Conservation (phyloP, 495 filamentous ascomycete species). For the Halenospora varia region DNA sequence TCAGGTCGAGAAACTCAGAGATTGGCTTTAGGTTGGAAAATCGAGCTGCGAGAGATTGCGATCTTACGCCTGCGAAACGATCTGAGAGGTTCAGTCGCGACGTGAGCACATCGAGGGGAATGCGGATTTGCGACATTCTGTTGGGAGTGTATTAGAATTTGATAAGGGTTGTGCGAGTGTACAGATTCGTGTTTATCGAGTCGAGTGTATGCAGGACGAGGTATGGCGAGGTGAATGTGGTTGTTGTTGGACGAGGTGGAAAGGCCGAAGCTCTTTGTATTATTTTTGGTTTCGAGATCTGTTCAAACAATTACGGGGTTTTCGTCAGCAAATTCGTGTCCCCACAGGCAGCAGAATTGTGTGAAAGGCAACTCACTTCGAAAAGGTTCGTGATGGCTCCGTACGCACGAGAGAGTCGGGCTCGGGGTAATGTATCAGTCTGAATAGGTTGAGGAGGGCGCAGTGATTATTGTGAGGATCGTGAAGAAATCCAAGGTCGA, state of each 20-base stretch:
- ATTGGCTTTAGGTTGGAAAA: conserved; percentile 92
- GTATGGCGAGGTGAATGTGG: not conserved
- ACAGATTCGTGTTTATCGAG: too few relatives aligned
- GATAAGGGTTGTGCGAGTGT: too few relatives aligned
- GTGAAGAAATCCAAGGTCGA: not conserved
- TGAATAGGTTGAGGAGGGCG: not conserved
- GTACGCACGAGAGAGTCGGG: not conserved
- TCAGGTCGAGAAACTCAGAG: conserved; percentile 92
- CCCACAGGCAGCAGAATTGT: not conserved
- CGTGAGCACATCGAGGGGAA: conserved; percentile 86
- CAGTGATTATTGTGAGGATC: not conserved
- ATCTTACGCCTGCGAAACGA: conserved; percentile 70
- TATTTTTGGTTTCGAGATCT: conserved; percentile 17
- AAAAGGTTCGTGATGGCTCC: not conserved
- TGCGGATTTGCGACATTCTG: conserved; percentile 81
- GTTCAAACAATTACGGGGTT: conserved; percentile 15
- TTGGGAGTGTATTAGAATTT: conserved; percentile 2
- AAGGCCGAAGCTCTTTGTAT: conserved; percentile 5
- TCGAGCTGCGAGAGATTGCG: conserved; percentile 68
- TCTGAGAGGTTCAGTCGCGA: conserved; percentile 78
- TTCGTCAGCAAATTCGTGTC: conserved; percentile 17
- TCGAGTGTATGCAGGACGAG: too few relatives aligned
- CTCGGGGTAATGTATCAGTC: not conserved
- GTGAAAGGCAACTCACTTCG: not conserved
- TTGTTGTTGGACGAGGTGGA: not conserved